These are phyloP conservation scores for Alnus glutinosa DNA, from an alignment of 306 rosid genomes.

Conservation along the genomic window DNA sequence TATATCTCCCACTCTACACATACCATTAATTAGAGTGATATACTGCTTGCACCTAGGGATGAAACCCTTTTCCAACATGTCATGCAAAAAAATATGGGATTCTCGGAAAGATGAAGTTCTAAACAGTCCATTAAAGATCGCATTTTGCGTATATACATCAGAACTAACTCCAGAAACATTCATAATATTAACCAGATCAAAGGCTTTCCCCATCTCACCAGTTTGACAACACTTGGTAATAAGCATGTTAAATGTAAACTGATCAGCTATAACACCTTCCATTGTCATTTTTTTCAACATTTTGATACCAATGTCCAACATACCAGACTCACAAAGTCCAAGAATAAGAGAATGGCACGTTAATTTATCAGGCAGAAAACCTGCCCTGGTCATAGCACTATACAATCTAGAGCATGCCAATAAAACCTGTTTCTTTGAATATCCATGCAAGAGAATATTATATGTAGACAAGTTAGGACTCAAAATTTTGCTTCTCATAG, in stretches of 20 bases:
- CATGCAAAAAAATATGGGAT: slow-evolving; percentile 49
- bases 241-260: slow-evolving; percentile 57
- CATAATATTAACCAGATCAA: slow-evolving; percentile 53
- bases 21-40: slow-evolving; percentile 59
- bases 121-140: slow-evolving; percentile 55
- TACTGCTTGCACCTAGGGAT: slow-evolving; percentile 57
- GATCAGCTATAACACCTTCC: slow-evolving; percentile 53
- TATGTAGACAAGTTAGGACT: slow-evolving; percentile 56
- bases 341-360: slow-evolving; percentile 72
- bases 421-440: slow-evolving; percentile 51
- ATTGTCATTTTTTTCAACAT: slow-evolving; percentile 49
- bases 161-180: slow-evolving; percentile 39
- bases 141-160: slow-evolving; percentile 46
- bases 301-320: slow-evolving; percentile 64
- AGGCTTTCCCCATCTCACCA: slow-evolving; percentile 47
- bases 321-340: slow-evolving; percentile 50
- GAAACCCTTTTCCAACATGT: slow-evolving; percentile 58
- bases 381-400: slow-evolving; percentile 39
- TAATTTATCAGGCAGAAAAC: slow-evolving; percentile 52
- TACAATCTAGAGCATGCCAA: slow-evolving; percentile 44
- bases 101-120: slow-evolving; percentile 45
- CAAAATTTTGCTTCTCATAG: slow-evolving; percentile 47
- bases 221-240: slow-evolving; percentile 58
- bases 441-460: slow-evolving; percentile 74
- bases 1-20: slow-evolving; percentile 73